These are phyloP conservation scores for Dictyostelium intermedium DNA, from an alignment of 78 protist genomes.

Conservation along the genomic window DNA sequence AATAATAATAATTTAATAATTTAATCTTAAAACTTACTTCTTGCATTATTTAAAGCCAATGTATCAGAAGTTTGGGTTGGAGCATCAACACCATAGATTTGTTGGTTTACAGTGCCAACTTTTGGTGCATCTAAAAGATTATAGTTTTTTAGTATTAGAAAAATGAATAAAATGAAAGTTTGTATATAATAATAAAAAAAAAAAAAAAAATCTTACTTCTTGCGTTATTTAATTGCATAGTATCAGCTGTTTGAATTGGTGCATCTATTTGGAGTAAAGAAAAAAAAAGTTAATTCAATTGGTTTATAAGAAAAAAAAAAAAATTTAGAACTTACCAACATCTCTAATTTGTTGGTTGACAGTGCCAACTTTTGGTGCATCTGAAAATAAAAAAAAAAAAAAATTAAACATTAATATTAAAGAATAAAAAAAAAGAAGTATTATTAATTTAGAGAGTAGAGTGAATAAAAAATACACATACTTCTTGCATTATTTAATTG, in stretches of 20 bases:
- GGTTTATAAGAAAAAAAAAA: no score
- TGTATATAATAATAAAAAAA: no score
- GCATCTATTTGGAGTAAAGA: background rate
- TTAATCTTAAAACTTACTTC: conserved; percentile 38
- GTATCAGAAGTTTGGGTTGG: conserved; percentile 52
- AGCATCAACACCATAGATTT: conserved; percentile 48
- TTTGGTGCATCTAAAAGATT: conserved; percentile 66
- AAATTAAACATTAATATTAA: background rate
- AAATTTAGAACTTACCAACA: background rate
- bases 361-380: conserved; percentile 19
- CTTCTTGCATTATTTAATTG: conserved; percentile 38
- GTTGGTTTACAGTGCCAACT: conserved; percentile 63
- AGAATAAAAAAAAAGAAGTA: no score
- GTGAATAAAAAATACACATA: background rate
- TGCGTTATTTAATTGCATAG: conserved; percentile 37
- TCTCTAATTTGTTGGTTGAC: conserved; percentile 15
- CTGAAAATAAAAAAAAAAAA: background rate
- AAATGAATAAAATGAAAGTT: background rate
- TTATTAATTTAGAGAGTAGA: no score
- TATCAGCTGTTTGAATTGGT: conserved; percentile 33
- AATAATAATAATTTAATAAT: background rate
- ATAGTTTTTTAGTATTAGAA: no score
- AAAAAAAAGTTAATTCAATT: no score
- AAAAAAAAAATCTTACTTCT: conserved; percentile 1
- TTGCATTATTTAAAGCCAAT: conserved; percentile 30